A percentile compares a stretch with the other conserved stretches of the same genome.
phyloP scores from a whole-genome alignment of 1,139 yeast genomes.

The Arxiozyma telluris region DNA sequence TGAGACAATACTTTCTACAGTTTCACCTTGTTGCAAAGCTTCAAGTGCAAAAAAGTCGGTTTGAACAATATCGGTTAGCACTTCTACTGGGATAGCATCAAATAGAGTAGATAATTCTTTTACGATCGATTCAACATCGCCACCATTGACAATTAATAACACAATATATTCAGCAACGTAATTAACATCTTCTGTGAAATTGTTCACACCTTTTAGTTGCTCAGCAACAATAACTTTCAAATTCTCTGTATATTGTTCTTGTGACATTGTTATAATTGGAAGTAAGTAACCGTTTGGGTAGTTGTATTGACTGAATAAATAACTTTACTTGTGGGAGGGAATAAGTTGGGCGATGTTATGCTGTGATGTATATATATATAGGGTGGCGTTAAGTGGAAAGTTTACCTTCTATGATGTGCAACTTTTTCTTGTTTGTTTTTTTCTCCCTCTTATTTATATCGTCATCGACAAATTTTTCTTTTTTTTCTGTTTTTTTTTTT shows the following conservation, averaged over 20 bases:
- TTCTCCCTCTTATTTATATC: not conserved
- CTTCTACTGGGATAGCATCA: constrained; percentile 51
- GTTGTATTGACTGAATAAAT: not conserved
- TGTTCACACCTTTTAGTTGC: constrained; percentile 30
- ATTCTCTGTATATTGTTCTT: constrained; percentile 29
- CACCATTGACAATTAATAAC: constrained; percentile 63
- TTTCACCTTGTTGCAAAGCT: constrained; percentile 34
- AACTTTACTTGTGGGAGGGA: not conserved
- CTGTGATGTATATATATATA: too few relatives aligned
- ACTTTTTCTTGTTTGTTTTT: not conserved
- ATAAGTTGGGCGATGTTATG: not conserved
- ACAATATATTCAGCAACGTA: constrained; percentile 77
- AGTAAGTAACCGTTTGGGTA: too few relatives aligned
- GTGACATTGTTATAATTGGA: constrained; percentile 20
- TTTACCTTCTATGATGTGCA: too few relatives aligned
- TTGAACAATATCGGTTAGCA: constrained; percentile 32
- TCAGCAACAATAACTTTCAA: constrained; percentile 31
- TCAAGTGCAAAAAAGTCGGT: constrained; percentile 50
- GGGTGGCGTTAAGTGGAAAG: not conserved
- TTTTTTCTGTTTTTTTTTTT: too few relatives aligned
- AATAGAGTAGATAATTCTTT: constrained; percentile 57
- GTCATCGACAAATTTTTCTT: not conserved
- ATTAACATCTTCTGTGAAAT: constrained; percentile 54
- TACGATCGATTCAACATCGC: constrained; percentile 54
- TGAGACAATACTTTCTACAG: constrained; percentile 24